Conservation (phyloP, 1,284 basidiomycete genomes). For the Fomitopsis schrenkii region DNA sequence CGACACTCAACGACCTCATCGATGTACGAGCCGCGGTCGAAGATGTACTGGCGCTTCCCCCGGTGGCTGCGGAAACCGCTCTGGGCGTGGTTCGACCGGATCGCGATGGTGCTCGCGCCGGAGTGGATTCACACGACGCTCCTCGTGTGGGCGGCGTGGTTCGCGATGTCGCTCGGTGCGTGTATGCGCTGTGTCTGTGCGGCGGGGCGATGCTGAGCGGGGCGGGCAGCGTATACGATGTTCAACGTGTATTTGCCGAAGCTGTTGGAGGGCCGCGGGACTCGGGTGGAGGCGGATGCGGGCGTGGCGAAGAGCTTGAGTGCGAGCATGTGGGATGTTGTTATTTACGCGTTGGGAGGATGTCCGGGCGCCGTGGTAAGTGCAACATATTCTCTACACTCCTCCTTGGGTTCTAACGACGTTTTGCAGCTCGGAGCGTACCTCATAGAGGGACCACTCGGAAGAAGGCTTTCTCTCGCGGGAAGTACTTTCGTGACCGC, state of each 20-base stretch:
- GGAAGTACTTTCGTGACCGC: conserved; percentile 81
- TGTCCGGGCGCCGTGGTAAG: conserved; percentile 83
- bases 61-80: conserved; percentile 46
- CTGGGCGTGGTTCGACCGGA: conserved; percentile 66
- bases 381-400: conserved; percentile 12
- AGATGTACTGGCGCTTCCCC: conserved; percentile 37
- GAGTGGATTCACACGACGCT: conserved; percentile 84
- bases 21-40: conserved; percentile 38
- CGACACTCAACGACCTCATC: conserved; percentile 29
- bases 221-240: conserved; percentile 79
- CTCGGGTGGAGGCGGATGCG: conserved; percentile 24
- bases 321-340: conserved; percentile 76
- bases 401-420: not conserved
- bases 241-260: conserved; percentile 97
- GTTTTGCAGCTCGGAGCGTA: conserved; percentile 76
- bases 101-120: conserved; percentile 74
- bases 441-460: conserved; percentile 78
- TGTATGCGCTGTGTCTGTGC: conserved; percentile 8
- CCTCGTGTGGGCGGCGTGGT: conserved; percentile 85
- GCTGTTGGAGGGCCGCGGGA: conserved; percentile 63
- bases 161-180: conserved; percentile 75
- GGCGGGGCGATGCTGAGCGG: not conserved
- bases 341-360: conserved; percentile 80
- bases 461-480: conserved; percentile 77
- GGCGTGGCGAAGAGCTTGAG: conserved; percentile 45